A percentile compares a stretch with the other conserved stretches of the same genome.
These are phyloP conservation scores for Kodamaea laetipori DNA, from an alignment of 805 yeast species.

Conservation along the genomic window DNA sequence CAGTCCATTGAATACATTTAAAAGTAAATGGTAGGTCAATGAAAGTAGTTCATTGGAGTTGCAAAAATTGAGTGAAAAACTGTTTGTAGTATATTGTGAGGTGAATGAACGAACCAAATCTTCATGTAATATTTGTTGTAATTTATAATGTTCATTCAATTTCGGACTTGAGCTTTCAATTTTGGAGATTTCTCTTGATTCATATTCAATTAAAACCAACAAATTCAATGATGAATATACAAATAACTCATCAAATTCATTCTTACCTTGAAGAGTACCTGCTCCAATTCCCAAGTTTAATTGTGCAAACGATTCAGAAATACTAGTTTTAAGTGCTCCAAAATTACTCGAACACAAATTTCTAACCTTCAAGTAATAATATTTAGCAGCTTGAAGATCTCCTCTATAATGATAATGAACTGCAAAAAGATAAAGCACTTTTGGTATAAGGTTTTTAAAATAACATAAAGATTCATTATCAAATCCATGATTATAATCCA, in stretches of 20 bases:
- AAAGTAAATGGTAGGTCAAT: conserved; percentile 20
- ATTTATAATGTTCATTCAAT: conserved; percentile 12
- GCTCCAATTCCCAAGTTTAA: conserved; percentile 28
- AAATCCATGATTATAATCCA: conserved; percentile 38
- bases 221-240: conserved; percentile 34
- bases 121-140: conserved; percentile 17
- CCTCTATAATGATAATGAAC: conserved; percentile 40
- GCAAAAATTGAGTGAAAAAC: conserved; percentile 21
- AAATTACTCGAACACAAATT: conserved; percentile 14
- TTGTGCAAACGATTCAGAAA: conserved; percentile 15
- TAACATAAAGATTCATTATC: conserved; percentile 43
- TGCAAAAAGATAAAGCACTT: conserved; percentile 43
- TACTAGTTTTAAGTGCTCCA: background rate
- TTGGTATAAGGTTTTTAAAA: conserved; percentile 35
- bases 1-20: conserved; percentile 14
- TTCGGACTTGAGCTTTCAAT: conserved; percentile 7
- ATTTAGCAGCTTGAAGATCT: conserved; percentile 38
- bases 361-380: conserved; percentile 40
- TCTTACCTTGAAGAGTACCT: conserved; percentile 20
- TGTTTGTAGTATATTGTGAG: conserved; percentile 18
- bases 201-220: conserved; percentile 28
- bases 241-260: conserved; percentile 30
- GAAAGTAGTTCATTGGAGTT: conserved; percentile 17
- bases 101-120: conserved; percentile 21
- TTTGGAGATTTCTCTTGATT: conserved; percentile 13